A percentile compares a stretch with the other conserved stretches of the same genome.
Evolutionary conservation across 768 basidiomycete genomes (phyloP).

Genomic region (Mycena olivaceomarginata): DNA sequence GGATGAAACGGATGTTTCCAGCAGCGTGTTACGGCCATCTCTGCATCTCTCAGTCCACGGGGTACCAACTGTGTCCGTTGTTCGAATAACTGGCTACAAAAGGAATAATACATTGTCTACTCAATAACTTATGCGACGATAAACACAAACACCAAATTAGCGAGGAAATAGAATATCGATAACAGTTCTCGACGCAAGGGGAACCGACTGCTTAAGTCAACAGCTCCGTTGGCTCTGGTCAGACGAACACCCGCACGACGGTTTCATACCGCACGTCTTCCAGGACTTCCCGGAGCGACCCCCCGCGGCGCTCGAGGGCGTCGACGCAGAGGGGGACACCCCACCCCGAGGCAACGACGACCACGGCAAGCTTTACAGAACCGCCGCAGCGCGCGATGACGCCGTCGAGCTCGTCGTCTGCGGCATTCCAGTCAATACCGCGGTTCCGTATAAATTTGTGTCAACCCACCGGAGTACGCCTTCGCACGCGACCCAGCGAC

Average conservation of each 20-base stretch:
- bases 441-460: background rate
- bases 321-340: constrained; percentile 41
- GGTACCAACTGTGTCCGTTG: background rate
- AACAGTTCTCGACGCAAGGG: background rate
- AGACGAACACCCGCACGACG: constrained; percentile 44
- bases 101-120: background rate
- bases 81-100: background rate
- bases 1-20: too few relatives aligned
- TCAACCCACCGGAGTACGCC: constrained; percentile 34
- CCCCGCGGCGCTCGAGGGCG: constrained; percentile 43
- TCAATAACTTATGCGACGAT: background rate
- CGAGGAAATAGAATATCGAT: background rate
- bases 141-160: constrained; percentile 2
- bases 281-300: constrained; percentile 40
- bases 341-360: constrained; percentile 49
- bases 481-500: constrained; percentile 40
- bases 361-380: constrained; percentile 56
- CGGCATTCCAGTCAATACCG: constrained; percentile 5
- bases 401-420: constrained; percentile 53
- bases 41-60: too few relatives aligned
- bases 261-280: constrained; percentile 49
- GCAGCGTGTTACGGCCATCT: too few relatives aligned
- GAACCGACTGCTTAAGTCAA: background rate
- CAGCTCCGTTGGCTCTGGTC: background rate
- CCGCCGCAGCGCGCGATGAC: constrained; percentile 54